phyloP scores from a whole-genome alignment of 2,329 filamentous ascomycete species.

The Colletotrichum godetiae region DNA sequence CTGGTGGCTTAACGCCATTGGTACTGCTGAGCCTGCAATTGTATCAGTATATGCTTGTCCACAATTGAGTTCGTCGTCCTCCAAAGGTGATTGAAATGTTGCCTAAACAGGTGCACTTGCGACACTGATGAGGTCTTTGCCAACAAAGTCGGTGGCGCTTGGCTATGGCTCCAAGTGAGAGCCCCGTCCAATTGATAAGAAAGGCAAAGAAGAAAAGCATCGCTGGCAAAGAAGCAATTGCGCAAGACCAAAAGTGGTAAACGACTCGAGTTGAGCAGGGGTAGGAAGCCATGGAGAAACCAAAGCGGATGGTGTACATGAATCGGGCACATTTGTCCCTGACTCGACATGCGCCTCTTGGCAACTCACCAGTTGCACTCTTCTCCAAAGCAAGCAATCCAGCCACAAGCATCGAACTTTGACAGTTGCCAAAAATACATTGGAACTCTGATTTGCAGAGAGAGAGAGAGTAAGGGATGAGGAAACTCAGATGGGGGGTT shows the following conservation, averaged over 20 bases:
- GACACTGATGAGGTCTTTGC: background rate
- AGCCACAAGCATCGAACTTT: background rate
- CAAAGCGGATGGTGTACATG: background rate
- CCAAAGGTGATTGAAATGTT: background rate
- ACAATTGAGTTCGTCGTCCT: background rate
- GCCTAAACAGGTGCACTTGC: background rate
- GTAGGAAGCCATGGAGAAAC: background rate
- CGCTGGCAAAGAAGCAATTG: background rate
- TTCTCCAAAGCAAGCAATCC: background rate
- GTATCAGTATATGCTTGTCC: background rate
- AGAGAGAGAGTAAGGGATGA: background rate
- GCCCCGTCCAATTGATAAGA: background rate
- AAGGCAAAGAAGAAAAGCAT: background rate
- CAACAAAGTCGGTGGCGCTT: background rate
- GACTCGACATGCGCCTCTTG: background rate
- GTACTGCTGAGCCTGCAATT: conserved; percentile 37
- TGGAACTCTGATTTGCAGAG: background rate
- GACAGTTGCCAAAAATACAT: background rate
- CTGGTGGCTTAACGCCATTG: conserved; percentile 36
- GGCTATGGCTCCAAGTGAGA: background rate
- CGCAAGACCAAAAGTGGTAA: background rate
- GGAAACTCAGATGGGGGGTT: background rate
- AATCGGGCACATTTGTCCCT: background rate
- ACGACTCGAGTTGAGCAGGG: conserved; percentile 7
- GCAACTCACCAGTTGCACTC: background rate